Percentiles rank a stretch among this genome's conserved stretches.
phyloP scores from a whole-genome alignment of 2,329 filamentous ascomycete genomes.

The Ophiostoma tasmaniense region DNA sequence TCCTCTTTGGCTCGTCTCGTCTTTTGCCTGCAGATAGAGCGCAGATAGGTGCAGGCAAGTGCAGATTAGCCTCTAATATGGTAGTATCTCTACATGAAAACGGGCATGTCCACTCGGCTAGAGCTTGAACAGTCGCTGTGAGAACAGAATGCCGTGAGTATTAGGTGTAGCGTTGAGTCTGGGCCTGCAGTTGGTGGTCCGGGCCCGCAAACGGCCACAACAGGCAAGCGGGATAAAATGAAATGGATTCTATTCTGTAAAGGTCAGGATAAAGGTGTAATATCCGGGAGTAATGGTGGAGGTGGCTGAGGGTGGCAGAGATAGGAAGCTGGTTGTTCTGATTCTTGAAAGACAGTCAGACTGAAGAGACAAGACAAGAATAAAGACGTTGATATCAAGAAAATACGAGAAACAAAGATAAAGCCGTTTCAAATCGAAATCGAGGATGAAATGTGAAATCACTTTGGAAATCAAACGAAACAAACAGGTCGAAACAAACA shows the following conservation, averaged over 20 bases:
- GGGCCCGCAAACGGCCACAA: constrained; percentile 14
- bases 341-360: background rate
- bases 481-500: too few relatives aligned
- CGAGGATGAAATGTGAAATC: background rate
- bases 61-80: background rate
- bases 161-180: background rate
- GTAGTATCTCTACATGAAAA: background rate
- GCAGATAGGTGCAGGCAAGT: too few relatives aligned
- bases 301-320: background rate
- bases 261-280: background rate
- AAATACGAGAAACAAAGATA: background rate
- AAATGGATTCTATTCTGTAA: too few relatives aligned
- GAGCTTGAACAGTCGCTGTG: background rate
- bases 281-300: background rate
- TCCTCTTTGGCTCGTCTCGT: background rate
- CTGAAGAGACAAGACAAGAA: background rate
- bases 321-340: background rate
- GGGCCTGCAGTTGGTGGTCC: background rate
- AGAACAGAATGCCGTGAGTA: background rate
- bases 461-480: background rate
- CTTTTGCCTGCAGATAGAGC: background rate
- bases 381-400: background rate
- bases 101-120: background rate
- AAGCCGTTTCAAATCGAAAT: background rate
- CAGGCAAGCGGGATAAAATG: constrained; percentile 11